A percentile compares a stretch with the other conserved stretches of the same genome.
Evolutionary conservation across 768 basidiomycete species (phyloP).

Genomic region (Pleurotus sapidus): DNA sequence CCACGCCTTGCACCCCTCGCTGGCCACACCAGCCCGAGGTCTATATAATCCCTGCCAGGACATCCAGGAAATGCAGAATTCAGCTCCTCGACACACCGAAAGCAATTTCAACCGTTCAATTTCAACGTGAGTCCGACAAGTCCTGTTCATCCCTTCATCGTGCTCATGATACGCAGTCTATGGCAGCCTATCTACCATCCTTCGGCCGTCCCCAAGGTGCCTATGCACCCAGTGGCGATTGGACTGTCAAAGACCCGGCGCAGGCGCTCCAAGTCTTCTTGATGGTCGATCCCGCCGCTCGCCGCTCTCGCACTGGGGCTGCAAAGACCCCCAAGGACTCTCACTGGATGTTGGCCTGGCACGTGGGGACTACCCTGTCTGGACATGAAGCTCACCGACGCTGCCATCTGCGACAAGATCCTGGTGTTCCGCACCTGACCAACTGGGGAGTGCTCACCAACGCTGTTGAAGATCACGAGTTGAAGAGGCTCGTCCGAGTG

Average conservation of each 20-base stretch:
- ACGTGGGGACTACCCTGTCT: background rate
- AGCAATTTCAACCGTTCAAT: too few species aligned
- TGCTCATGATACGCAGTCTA: background rate
- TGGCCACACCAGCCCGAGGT: too few species aligned
- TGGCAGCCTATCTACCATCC: background rate
- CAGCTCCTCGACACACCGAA: too few species aligned
- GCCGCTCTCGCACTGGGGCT: background rate
- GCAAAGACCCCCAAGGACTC: background rate
- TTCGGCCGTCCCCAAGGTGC: background rate
- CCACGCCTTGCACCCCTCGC: too few species aligned
- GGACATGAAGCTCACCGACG: background rate
- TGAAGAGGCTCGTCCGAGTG: background rate
- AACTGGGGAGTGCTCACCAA: background rate
- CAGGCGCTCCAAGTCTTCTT: background rate
- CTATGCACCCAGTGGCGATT: background rate
- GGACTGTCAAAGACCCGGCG: background rate
- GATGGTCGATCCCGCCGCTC: background rate
- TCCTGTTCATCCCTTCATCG: too few species aligned
- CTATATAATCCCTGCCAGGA: too few species aligned
- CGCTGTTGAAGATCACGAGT: background rate
- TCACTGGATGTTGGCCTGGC: conserved; percentile 2
- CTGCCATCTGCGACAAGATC: conserved; percentile 1
- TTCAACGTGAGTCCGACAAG: too few species aligned
- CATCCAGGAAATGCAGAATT: too few species aligned
- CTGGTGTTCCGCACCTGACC: background rate